Percentiles rank a stretch among this genome's conserved stretches.
Evolutionary conservation across 1,284 basidiomycete genomes (phyloP).

Genomic region (Sanghuangporus weigelae): DNA sequence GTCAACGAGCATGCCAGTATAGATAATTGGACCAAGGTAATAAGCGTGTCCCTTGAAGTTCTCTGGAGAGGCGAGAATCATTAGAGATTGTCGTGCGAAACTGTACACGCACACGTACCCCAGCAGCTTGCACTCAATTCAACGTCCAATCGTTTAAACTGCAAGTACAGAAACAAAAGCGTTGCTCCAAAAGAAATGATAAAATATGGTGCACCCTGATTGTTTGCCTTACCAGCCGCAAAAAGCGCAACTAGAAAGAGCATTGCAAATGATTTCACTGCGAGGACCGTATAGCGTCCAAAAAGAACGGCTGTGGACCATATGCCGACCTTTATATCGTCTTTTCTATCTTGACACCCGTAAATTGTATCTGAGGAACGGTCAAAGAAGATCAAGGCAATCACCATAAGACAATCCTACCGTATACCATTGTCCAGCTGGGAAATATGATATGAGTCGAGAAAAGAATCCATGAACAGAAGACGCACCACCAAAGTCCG

Average conservation of each 20-base stretch:
- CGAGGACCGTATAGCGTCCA: conserved; percentile 29
- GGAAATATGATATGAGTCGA: not conserved
- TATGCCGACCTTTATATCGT: conserved; percentile 40
- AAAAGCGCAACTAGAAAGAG: conserved; percentile 31
- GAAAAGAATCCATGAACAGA: not conserved
- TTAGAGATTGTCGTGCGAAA: not conserved
- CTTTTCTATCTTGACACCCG: conserved; percentile 40
- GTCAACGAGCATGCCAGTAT: conserved; percentile 19
- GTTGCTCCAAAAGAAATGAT: conserved; percentile 30
- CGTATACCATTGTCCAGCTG: conserved; percentile 15
- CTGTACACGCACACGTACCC: not conserved
- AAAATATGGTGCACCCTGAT: conserved; percentile 33
- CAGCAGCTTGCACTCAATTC: conserved; percentile 31
- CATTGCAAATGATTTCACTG: conserved; percentile 32
- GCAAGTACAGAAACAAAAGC: conserved; percentile 34
- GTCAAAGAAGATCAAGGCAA: conserved; percentile 23
- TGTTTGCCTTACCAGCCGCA: conserved; percentile 27
- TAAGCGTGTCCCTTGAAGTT: conserved; percentile 15
- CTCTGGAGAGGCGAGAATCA: not conserved
- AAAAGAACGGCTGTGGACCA: conserved; percentile 44
- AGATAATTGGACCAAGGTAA: conserved; percentile 19
- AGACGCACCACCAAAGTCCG: conserved; percentile 28
- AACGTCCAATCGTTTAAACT: conserved; percentile 29
- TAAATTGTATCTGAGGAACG: conserved; percentile 44
- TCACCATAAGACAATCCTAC: not conserved